Evolutionary conservation across 169 alveolate genomes (phyloP).

Genomic region (Plasmodium coatneyi): DNA sequence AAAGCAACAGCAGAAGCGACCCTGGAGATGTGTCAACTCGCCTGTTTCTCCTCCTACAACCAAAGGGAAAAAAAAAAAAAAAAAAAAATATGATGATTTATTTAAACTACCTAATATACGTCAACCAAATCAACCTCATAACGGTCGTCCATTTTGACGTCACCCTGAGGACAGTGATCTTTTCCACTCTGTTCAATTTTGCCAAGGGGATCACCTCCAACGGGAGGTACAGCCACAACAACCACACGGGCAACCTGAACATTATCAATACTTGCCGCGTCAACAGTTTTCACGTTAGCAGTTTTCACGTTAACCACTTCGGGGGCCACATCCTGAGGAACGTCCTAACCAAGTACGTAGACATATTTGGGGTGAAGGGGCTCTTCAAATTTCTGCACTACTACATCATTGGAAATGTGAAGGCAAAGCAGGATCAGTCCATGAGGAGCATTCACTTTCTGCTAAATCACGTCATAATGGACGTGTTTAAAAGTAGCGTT

Average conservation of each 20-base stretch:
- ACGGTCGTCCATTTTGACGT: conserved; percentile 4
- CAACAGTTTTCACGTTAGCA: not conserved
- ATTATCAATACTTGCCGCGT: not conserved
- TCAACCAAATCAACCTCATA: conserved; percentile 20
- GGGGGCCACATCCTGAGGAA: not conserved
- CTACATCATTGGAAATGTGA: not conserved
- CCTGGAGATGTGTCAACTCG: not conserved
- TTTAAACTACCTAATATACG: conserved; percentile 29
- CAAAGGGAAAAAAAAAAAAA: not conserved
- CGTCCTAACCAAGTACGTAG: conserved; percentile 12
- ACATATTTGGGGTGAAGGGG: not conserved
- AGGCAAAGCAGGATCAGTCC: not conserved
- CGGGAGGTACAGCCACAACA: not conserved
- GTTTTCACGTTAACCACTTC: not conserved
- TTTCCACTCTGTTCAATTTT: conserved; percentile 25
- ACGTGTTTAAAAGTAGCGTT: conserved; percentile 5
- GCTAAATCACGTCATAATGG: not conserved
- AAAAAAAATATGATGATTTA: not conserved
- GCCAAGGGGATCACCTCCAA: not conserved
- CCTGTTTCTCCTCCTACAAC: not conserved
- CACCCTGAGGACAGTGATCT: not conserved
- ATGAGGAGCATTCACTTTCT: conserved; percentile 14
- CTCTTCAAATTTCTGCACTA: conserved; percentile 9
- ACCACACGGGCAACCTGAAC: not conserved
- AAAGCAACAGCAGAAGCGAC: not conserved